Evolutionary conservation across 2,329 filamentous ascomycete species (phyloP).

Genomic region (Trichophaea hybrida): DNA sequence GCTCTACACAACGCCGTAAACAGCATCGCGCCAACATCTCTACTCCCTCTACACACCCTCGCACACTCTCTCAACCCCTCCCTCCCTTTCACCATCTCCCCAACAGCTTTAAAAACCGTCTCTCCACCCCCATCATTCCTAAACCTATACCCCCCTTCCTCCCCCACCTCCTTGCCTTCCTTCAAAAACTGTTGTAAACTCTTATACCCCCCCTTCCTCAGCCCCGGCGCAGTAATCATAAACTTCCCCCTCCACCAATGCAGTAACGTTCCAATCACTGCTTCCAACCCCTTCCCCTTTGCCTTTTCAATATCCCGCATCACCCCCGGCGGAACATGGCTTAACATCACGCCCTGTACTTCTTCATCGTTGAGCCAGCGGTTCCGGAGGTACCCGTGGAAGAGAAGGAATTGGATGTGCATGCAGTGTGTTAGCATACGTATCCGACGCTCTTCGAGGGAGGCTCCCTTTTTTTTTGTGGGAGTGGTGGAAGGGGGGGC

Average conservation of each 20-base stretch:
- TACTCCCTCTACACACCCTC: conserved; percentile 58
- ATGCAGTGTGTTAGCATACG: conserved; percentile 69
- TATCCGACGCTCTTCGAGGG: conserved; percentile 68
- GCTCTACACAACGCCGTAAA: conserved; percentile 76
- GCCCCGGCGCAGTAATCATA: conserved; percentile 56
- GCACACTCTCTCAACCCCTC: conserved; percentile 56
- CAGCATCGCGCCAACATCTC: conserved; percentile 76
- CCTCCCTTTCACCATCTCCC: conserved; percentile 52
- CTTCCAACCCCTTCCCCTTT: conserved; percentile 27
- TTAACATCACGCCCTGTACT: conserved; percentile 60
- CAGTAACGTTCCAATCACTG: conserved; percentile 58
- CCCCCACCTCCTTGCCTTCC: conserved; percentile 33
- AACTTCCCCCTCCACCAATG: conserved; percentile 85
- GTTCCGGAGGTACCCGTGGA: conserved; percentile 78
- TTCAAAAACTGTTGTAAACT: conserved; percentile 37
- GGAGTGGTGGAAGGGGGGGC: conserved; percentile 43
- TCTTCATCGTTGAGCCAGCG: conserved; percentile 66
- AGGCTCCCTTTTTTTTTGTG: conserved; percentile 59
- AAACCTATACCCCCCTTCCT: conserved; percentile 51
- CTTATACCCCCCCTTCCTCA: conserved; percentile 86
- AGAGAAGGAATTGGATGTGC: conserved; percentile 76
- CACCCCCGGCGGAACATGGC: conserved; percentile 53
- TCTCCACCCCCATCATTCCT: conserved; percentile 35
- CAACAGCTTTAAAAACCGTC: conserved; percentile 7
- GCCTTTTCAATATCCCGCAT: conserved; percentile 48